These are phyloP conservation scores for Phaeosphaeriaceae sp. DNA, from an alignment of 2,329 filamentous ascomycete species.

Conservation along the genomic window DNA sequence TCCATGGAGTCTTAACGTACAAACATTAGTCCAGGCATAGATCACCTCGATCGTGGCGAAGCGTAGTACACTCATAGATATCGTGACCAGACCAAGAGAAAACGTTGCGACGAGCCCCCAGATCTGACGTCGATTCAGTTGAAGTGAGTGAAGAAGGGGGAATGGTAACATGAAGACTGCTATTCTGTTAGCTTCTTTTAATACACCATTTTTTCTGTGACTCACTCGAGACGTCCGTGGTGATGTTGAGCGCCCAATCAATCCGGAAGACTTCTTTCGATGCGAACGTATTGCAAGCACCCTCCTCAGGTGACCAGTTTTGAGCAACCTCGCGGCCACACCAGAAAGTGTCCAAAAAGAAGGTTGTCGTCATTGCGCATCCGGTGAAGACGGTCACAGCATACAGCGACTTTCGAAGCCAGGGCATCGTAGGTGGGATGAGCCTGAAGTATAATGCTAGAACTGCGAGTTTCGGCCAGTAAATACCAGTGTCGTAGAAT, in stretches of 20 bases:
- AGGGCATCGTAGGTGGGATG: conserved; percentile 24
- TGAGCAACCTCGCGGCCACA: conserved; percentile 22
- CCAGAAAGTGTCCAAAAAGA: conserved; percentile 27
- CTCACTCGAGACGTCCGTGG: conserved; percentile 21
- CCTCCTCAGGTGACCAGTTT: conserved; percentile 27
- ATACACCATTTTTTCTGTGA: neutral
- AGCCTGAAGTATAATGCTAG: conserved; percentile 23
- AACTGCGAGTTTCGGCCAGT: conserved; percentile 24
- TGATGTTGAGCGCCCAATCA: conserved; percentile 21
- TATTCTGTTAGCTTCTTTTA: neutral
- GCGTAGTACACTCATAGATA: conserved; percentile 28
- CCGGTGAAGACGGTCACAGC: conserved; percentile 13
- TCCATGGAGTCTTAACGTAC: conserved; percentile 16
- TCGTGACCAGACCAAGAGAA: conserved; percentile 28
- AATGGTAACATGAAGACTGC: conserved; percentile 31
- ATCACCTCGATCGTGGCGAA: conserved; percentile 30
- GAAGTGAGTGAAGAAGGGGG: conserved; percentile 26
- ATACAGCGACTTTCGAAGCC: conserved; percentile 19
- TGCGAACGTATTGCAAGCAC: conserved; percentile 23
- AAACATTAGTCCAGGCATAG: conserved; percentile 32
- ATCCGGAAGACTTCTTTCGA: conserved; percentile 27
- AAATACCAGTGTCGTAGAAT: conserved; percentile 29
- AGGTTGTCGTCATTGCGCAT: conserved; percentile 20
- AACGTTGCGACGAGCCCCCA: conserved; percentile 32
- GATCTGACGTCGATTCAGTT: conserved; percentile 27